Conservation (phyloP, 2,329 filamentous ascomycete genomes). For the Aspergillus costaricaensis region DNA sequence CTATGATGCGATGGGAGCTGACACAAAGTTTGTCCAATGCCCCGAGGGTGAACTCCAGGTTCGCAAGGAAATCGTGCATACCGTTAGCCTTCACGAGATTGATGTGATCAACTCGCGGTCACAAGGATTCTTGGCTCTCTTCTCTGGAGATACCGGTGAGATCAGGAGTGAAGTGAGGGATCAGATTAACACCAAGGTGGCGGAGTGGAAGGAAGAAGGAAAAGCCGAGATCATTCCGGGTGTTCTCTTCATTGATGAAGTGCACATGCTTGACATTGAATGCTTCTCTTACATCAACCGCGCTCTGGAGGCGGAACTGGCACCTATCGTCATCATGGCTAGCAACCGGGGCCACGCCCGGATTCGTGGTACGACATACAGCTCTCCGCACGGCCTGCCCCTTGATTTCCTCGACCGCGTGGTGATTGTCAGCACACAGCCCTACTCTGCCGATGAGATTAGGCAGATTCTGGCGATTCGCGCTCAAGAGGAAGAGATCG, state of each 20-base stretch:
- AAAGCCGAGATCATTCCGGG: constrained; percentile 98
- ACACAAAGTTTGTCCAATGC: constrained; percentile 97
- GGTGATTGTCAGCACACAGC: constrained; percentile 90
- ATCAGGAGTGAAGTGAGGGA: constrained; percentile 96
- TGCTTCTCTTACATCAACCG: constrained; percentile 99
- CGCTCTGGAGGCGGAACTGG: constrained; percentile 89
- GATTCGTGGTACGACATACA: constrained; percentile 91
- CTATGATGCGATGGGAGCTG: constrained; percentile 98
- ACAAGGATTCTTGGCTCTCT: constrained; percentile 96
- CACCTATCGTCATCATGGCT: constrained; percentile 98
- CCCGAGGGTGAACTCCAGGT: constrained; percentile 97
- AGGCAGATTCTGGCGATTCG: constrained; percentile 89
- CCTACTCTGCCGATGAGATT: constrained; percentile 81
- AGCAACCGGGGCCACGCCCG: constrained; percentile 90
- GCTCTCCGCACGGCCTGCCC: constrained; percentile 87
- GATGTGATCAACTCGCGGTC: constrained; percentile 99
- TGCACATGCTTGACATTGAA: constrained; percentile 99
- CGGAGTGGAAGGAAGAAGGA: constrained; percentile 98
- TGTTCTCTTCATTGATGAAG: constrained; percentile 97
- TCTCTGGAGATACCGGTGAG: constrained; percentile 97
- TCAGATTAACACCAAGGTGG: constrained; percentile 98
- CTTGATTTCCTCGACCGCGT: constrained; percentile 95
- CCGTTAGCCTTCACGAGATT: constrained; percentile 95
- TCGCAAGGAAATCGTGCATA: constrained; percentile 95
- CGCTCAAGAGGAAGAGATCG: constrained; percentile 93